These are phyloP conservation scores for Leccinum rimulosum DNA, from an alignment of 768 basidiomycete species.

Conservation along the genomic window DNA sequence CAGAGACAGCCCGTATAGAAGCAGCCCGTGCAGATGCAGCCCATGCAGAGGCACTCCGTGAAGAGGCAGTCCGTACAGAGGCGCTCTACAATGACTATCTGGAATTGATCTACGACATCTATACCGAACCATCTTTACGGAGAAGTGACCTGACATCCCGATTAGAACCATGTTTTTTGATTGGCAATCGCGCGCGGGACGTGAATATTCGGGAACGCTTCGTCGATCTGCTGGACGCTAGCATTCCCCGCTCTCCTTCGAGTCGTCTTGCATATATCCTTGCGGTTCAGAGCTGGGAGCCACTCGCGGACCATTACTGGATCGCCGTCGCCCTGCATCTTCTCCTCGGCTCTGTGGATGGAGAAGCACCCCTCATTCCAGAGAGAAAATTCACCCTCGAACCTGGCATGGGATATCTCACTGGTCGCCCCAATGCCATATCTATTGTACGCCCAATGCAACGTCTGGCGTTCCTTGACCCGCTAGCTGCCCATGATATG, in stretches of 20 bases:
- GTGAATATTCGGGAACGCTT: constrained; percentile 76
- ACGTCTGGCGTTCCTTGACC: constrained; percentile 78
- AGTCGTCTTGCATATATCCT: constrained; percentile 86
- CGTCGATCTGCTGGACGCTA: constrained; percentile 85
- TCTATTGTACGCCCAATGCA: constrained; percentile 75
- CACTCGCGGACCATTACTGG: constrained; percentile 91
- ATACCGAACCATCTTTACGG: constrained; percentile 79
- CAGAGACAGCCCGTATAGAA: constrained; percentile 38
- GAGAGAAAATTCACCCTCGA: constrained; percentile 41
- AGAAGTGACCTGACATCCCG: constrained; percentile 92
- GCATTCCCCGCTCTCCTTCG: constrained; percentile 78
- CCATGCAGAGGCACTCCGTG: no score
- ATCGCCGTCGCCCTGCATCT: constrained; percentile 88
- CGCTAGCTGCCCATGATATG: constrained; percentile 69
- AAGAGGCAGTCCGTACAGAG: no score
- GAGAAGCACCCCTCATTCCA: constrained; percentile 39
- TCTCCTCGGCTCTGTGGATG: constrained; percentile 70
- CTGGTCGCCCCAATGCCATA: constrained; percentile 44
- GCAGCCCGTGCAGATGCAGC: no score
- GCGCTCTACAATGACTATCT: constrained; percentile 79
- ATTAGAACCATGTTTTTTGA: constrained; percentile 88
- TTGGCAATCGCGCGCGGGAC: constrained; percentile 87
- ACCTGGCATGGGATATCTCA: constrained; percentile 34
- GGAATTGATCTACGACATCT: constrained; percentile 90
- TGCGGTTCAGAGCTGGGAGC: constrained; percentile 94